Evolutionary conservation across 2,329 filamentous ascomycete genomes (phyloP).

Genomic region (Ophiostoma pallidulum): DNA sequence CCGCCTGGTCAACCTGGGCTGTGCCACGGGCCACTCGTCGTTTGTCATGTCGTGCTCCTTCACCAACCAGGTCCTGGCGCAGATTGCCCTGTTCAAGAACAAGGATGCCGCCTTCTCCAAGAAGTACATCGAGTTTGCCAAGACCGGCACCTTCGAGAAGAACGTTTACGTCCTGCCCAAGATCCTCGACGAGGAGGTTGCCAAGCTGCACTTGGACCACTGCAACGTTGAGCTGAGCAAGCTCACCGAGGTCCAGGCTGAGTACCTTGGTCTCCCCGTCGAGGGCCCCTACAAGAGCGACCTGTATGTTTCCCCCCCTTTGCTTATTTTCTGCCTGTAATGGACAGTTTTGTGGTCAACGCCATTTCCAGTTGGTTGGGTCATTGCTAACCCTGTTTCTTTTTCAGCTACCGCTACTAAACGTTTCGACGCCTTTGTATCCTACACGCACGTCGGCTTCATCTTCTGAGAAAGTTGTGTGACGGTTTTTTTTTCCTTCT

Average conservation of each 20-base stretch:
- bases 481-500: background rate
- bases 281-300: constrained; percentile 97
- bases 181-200: constrained; percentile 98
- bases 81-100: constrained; percentile 97
- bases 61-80: constrained; percentile 99
- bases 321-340: constrained; percentile 6
- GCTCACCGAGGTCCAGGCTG: constrained; percentile 77
- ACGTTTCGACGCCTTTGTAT: background rate
- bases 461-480: too few species aligned
- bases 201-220: constrained; percentile 83
- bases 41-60: constrained; percentile 99
- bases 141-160: constrained; percentile 78
- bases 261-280: constrained; percentile 79
- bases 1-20: constrained; percentile 98
- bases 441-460: too few species aligned
- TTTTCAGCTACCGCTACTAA: constrained; percentile 58
- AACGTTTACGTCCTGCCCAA: constrained; percentile 97
- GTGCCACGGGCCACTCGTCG: constrained; percentile 96
- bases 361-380: too few species aligned
- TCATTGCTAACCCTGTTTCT: too few species aligned
- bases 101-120: constrained; percentile 75
- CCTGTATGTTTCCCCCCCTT: constrained; percentile 52
- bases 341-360: too few species aligned
- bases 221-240: constrained; percentile 89
- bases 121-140: constrained; percentile 96